Conservation (phyloP, 1,139 yeast species). For the Zygoascus sp. region DNA sequence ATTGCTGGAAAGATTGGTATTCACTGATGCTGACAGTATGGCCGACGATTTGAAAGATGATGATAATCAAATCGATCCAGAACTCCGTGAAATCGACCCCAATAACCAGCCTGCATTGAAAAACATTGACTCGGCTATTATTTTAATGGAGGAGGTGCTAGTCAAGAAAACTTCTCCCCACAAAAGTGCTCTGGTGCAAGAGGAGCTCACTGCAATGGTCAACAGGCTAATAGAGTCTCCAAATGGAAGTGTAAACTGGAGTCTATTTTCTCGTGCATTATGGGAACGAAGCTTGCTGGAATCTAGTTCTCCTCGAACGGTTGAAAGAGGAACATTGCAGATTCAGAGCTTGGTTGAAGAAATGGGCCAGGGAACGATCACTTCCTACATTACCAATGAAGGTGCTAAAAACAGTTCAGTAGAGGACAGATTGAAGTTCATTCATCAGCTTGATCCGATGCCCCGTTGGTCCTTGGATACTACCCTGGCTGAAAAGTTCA, state of each 20-base stretch:
- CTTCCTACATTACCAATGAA: conserved; percentile 54
- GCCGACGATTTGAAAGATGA: conserved; percentile 27
- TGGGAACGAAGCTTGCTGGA: conserved; percentile 90
- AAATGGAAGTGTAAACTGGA: conserved; percentile 58
- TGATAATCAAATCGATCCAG: conserved; percentile 59
- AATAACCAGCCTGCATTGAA: conserved; percentile 72
- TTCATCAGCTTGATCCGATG: conserved; percentile 70
- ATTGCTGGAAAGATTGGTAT: conserved; percentile 69
- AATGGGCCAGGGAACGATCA: conserved; percentile 59
- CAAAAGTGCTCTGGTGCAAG: conserved; percentile 66
- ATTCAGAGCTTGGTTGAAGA: conserved; percentile 92
- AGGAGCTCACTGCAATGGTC: conserved; percentile 72
- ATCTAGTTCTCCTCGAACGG: conserved; percentile 73
- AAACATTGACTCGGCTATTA: conserved; percentile 66
- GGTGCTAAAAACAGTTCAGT: conserved; percentile 23
- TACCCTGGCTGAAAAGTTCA: conserved; percentile 77
- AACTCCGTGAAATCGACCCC: conserved; percentile 61
- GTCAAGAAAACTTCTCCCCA: conserved; percentile 69
- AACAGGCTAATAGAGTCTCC: conserved; percentile 61
- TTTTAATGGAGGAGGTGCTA: conserved; percentile 62
- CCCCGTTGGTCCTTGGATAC: conserved; percentile 88
- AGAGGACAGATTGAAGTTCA: conserved; percentile 56
- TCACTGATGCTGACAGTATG: conserved; percentile 30
- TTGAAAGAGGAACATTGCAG: conserved; percentile 91
- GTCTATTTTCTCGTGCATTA: conserved; percentile 72